Conservation (phyloP, 306 rosid species). For the Astragalus membranaceus region DNA sequence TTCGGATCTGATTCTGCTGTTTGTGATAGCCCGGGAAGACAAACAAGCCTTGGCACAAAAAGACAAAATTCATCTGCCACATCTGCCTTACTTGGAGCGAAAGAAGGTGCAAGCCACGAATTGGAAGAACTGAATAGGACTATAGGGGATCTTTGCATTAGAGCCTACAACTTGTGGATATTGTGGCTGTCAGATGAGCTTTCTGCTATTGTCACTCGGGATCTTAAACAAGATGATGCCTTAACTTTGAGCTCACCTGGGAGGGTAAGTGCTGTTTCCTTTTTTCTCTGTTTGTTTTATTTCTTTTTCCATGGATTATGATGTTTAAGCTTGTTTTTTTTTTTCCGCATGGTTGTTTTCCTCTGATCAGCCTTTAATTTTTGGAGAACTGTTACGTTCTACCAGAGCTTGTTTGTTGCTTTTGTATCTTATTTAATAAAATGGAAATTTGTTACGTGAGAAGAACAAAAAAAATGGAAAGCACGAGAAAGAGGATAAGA, state of each 20-base stretch:
- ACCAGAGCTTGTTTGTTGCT: conserved; percentile 7
- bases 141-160: conserved; percentile 72
- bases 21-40: conserved; percentile 50
- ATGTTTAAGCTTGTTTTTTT: conserved; percentile 15
- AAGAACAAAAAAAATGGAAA: not conserved
- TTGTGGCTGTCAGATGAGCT: conserved; percentile 81
- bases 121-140: conserved; percentile 63
- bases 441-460: not conserved
- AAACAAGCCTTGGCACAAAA: conserved; percentile 31
- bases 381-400: not conserved
- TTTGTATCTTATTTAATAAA: not conserved
- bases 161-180: conserved; percentile 88
- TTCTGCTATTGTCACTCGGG: conserved; percentile 49
- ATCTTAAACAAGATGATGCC: conserved; percentile 72
- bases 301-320: not conserved
- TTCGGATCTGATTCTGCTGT: conserved; percentile 49
- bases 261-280: conserved; percentile 55
- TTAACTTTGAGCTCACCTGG: conserved; percentile 67
- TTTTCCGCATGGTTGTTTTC: not conserved
- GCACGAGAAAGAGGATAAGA: not conserved
- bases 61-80: conserved; percentile 59
- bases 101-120: conserved; percentile 71
- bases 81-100: conserved; percentile 73
- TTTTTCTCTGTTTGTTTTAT: not conserved
- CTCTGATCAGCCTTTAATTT: not conserved